Conservation (phyloP, 2,329 filamentous ascomycete species). For the Microsporum ferrugineum region DNA sequence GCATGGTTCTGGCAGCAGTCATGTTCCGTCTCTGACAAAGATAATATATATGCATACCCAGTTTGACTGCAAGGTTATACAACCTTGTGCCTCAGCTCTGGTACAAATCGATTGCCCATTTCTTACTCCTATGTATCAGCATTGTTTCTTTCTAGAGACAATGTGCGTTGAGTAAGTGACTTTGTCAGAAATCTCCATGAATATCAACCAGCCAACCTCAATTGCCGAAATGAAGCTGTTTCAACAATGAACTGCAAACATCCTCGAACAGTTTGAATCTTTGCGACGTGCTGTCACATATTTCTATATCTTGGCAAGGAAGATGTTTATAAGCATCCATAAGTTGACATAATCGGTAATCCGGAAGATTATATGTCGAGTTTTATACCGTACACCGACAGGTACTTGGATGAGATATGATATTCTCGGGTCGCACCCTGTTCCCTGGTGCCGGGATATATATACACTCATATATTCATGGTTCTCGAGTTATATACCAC, state of each 20-base stretch:
- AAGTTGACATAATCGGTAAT: not conserved
- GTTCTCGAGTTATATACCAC: not conserved
- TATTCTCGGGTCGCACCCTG: not conserved
- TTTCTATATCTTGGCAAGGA: not conserved
- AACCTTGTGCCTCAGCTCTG: not conserved
- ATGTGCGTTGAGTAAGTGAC: not conserved
- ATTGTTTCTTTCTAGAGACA: not conserved
- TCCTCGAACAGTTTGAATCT: not conserved
- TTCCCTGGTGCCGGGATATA: not conserved
- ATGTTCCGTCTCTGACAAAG: not conserved
- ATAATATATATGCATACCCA: slow-evolving; percentile 3
- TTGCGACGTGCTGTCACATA: not conserved
- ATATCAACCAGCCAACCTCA: not conserved
- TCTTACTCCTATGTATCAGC: not conserved
- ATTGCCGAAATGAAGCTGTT: not conserved
- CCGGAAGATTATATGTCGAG: not conserved
- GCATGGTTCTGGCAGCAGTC: not conserved
- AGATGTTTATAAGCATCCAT: not conserved
- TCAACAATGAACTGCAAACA: not conserved
- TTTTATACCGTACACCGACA: not conserved
- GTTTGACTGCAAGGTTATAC: not conserved
- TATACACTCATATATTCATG: not conserved
- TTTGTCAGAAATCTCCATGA: not conserved
- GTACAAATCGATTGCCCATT: not conserved
- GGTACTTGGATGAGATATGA: not conserved